Conservation (phyloP, 306 rosid species). For the Castanea sativa region DNA sequence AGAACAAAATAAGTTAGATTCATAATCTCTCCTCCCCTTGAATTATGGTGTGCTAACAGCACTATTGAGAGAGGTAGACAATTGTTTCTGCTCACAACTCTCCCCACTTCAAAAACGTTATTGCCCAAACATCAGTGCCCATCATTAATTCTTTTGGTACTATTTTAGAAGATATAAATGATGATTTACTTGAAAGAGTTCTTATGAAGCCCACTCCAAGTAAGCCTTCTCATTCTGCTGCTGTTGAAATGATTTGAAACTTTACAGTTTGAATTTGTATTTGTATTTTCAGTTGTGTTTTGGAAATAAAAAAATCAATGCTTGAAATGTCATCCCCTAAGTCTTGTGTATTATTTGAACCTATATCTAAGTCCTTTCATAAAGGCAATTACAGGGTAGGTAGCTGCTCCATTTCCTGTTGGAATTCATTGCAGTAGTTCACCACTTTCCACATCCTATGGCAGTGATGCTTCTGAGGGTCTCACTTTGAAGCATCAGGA, state of each 20-base stretch:
- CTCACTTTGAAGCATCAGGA: slow-evolving; percentile 65
- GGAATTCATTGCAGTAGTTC: slow-evolving; percentile 49
- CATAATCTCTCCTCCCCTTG: slow-evolving; percentile 80
- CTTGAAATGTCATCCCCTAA: slow-evolving; percentile 79
- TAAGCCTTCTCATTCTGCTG: slow-evolving; percentile 42
- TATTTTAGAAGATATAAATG: slow-evolving; percentile 27
- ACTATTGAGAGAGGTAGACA: slow-evolving; percentile 76
- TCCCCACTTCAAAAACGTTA: slow-evolving; percentile 62
- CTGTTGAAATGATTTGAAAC: slow-evolving; percentile 17
- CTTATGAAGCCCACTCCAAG: slow-evolving; percentile 32
- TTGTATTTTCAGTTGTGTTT: slow-evolving; percentile 33
- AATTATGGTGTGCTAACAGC: slow-evolving; percentile 66
- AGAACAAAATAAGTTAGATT: slow-evolving; percentile 25
- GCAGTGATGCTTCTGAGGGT: slow-evolving; percentile 35
- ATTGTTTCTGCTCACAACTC: slow-evolving; percentile 85
- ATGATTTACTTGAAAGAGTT: slow-evolving; percentile 29
- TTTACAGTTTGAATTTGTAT: slow-evolving; percentile 20
- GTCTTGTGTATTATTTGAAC: slow-evolving; percentile 83
- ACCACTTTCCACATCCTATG: slow-evolving; percentile 43
- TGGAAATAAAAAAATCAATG: slow-evolving; percentile 17
- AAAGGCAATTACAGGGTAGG: slow-evolving; percentile 32
- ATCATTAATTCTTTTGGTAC: slow-evolving; percentile 35
- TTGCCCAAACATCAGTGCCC: slow-evolving; percentile 49
- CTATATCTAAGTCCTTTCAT: slow-evolving; percentile 50
- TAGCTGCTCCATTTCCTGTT: slow-evolving; percentile 77